These are phyloP conservation scores for Colletotrichum sp. DNA, from an alignment of 2,329 filamentous ascomycete species.

Conservation along the genomic window DNA sequence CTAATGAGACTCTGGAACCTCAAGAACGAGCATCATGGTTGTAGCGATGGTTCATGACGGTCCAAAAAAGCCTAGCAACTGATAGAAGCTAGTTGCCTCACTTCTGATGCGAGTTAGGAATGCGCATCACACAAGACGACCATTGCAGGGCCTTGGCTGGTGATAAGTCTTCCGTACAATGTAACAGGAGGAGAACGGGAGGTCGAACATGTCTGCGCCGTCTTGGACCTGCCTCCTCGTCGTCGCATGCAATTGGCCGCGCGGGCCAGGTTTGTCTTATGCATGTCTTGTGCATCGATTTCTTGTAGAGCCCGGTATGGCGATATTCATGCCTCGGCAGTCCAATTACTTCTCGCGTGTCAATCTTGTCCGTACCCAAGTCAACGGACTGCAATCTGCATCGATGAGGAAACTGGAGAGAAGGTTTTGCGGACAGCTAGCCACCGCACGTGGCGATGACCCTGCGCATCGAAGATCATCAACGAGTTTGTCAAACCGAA, in stretches of 20 bases:
- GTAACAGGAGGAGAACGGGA: not conserved
- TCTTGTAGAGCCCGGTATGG: not conserved
- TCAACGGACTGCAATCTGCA: not conserved
- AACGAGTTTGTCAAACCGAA: slow-evolving; percentile 3
- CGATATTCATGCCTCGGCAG: not conserved
- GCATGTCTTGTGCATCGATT: not conserved
- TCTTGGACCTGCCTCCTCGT: not conserved
- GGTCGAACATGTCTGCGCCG: not conserved
- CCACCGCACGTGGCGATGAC: not conserved
- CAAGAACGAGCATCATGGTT: not conserved
- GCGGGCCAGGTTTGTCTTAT: not conserved
- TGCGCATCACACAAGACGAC: not conserved
- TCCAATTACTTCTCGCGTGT: not conserved
- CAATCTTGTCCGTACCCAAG: not conserved
- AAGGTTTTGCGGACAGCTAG: not conserved
- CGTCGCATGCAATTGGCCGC: not conserved
- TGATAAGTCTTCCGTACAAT: not conserved
- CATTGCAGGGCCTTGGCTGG: not conserved
- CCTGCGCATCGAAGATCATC: not conserved
- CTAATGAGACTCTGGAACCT: not conserved
- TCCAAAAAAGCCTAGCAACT: not conserved
- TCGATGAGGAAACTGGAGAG: not conserved
- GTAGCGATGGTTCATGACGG: not conserved
- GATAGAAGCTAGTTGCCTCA: not conserved
- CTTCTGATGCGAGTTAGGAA: not conserved